These are phyloP conservation scores for Glomus cerebriforme DNA, from an alignment of 192 early-diverging fungal genomes.

Conservation along the genomic window DNA sequence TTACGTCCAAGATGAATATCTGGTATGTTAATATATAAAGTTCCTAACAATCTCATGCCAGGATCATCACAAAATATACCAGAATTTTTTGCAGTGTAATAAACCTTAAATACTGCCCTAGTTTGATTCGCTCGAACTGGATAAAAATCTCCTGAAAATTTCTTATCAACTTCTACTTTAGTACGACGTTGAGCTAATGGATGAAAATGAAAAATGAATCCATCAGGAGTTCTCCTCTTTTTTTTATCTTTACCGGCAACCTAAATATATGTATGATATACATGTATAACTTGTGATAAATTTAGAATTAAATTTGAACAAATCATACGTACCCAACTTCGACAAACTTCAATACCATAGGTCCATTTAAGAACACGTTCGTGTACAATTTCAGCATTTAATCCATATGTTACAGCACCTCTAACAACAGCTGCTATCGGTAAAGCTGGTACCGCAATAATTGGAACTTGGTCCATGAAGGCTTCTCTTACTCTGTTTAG, in stretches of 20 bases:
- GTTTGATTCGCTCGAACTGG: slow-evolving; percentile 11
- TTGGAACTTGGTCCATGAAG: slow-evolving; percentile 46
- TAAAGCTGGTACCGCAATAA: slow-evolving; percentile 53
- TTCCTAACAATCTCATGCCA: slow-evolving; percentile 14
- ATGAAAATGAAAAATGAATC: slow-evolving; percentile 3
- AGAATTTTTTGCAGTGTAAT: neutral
- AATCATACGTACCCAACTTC: too few species aligned
- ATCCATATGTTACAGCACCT: slow-evolving; percentile 39
- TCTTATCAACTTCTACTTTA: slow-evolving; percentile 6
- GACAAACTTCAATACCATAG: neutral
- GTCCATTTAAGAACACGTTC: slow-evolving; percentile 5
- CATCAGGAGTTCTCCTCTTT: slow-evolving; percentile 10
- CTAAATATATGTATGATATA: too few species aligned
- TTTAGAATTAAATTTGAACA: too few species aligned
- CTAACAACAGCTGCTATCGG: slow-evolving; percentile 54
- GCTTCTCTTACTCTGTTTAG: slow-evolving; percentile 47
- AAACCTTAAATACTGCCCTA: neutral
- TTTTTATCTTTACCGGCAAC: neutral
- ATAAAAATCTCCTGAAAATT: neutral
- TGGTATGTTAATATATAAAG: slow-evolving; percentile 1
- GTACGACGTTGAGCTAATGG: neutral
- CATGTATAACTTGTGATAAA: too few species aligned
- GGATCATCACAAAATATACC: slow-evolving; percentile 14
- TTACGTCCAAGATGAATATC: neutral
- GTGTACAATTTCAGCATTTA: neutral